A percentile compares a stretch with the other conserved stretches of the same genome.
Conservation (phyloP, 2,329 filamentous ascomycete species). For the Periglandula ipomoeae region DNA sequence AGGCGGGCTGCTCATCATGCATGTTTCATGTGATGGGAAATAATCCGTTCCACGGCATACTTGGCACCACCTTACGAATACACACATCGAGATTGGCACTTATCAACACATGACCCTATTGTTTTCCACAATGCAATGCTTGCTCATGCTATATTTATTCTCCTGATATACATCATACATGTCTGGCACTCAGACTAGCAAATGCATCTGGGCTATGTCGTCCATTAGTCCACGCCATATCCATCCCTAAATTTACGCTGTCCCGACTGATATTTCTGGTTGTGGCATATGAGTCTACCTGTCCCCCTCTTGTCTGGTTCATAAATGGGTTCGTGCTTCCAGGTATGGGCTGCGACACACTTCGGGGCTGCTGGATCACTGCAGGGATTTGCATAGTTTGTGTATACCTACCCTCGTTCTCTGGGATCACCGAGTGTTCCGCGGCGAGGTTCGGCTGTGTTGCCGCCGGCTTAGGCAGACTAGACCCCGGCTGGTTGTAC, state of each 20-base stretch:
- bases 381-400: conserved; percentile 19
- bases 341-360: conserved; percentile 24
- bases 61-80: background rate
- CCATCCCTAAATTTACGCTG: conserved; percentile 58
- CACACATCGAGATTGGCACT: too few species aligned
- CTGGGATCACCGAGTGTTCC: conserved; percentile 19
- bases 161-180: conserved; percentile 25
- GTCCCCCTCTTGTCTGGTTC: conserved; percentile 18
- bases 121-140: too few species aligned
- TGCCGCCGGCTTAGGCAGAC: conserved; percentile 29
- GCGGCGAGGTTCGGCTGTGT: conserved; percentile 19
- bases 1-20: background rate
- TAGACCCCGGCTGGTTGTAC: conserved; percentile 53
- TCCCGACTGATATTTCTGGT: conserved; percentile 47
- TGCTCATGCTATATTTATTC: background rate
- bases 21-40: background rate
- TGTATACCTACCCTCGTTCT: conserved; percentile 18
- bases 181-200: conserved; percentile 60
- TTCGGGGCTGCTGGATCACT: conserved; percentile 17
- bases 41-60: background rate
- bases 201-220: conserved; percentile 75
- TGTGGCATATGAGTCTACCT: conserved; percentile 34
- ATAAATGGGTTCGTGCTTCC: conserved; percentile 52
- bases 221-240: conserved; percentile 58
- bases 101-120: background rate